A percentile compares a stretch with the other conserved stretches of the same genome.
These are phyloP conservation scores for Gynandropsis gynandra DNA, from an alignment of 345 rosid species.

Conservation along the genomic window DNA sequence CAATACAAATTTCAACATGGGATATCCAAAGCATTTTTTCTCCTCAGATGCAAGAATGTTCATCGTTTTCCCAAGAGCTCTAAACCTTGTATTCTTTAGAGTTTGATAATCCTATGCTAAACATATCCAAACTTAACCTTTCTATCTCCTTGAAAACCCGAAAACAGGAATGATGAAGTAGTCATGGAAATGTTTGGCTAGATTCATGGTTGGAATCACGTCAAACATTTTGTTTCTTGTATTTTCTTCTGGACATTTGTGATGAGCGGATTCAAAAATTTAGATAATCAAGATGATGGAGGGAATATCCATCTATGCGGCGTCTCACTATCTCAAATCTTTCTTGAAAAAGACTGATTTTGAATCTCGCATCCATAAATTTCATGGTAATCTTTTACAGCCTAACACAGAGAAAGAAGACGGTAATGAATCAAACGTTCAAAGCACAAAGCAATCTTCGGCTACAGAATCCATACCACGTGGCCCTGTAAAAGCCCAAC, in stretches of 20 bases:
- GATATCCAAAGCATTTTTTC: no score
- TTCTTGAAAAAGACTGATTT: constrained; percentile 76
- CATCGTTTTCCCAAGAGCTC: no score
- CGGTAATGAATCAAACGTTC: constrained; percentile 64
- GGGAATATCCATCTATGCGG: constrained; percentile 94
- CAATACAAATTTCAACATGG: no score
- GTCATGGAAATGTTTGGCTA: no score
- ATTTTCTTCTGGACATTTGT: constrained; percentile 41
- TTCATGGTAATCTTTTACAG: constrained; percentile 57
- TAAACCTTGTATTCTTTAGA: no score
- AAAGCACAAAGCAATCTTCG: constrained; percentile 57
- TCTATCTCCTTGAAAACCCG: no score
- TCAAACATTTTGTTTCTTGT: neutral
- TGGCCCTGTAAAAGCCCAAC: constrained; percentile 56
- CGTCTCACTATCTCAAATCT: constrained; percentile 93
- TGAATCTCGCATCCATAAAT: constrained; percentile 64
- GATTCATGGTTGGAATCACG: no score
- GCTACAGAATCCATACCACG: constrained; percentile 62
- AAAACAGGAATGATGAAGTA: no score
- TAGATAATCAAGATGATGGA: constrained; percentile 97
- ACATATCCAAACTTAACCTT: no score
- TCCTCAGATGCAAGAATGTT: no score
- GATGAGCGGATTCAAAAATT: constrained; percentile 95
- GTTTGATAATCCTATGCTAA: no score
- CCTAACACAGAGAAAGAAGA: constrained; percentile 65